A percentile compares a stretch with the other conserved stretches of the same genome.
These are phyloP conservation scores for Solanum appendiculatum DNA, from an alignment of 257 asterid genomes.

Conservation along the genomic window DNA sequence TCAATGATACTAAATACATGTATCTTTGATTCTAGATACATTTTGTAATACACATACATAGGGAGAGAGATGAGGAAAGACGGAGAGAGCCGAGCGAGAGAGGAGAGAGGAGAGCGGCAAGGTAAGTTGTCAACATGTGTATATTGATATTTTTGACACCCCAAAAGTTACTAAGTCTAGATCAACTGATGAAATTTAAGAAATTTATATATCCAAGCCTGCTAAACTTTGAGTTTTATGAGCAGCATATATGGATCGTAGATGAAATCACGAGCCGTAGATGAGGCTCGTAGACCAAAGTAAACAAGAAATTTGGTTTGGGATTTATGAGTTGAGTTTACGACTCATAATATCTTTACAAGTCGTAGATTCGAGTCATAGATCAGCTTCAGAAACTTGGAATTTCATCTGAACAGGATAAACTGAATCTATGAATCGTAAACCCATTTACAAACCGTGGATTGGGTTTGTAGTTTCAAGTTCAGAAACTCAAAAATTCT, in stretches of 20 bases:
- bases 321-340: background rate
- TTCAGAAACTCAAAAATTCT: too few species aligned
- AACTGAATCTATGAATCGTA: background rate
- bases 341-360: background rate
- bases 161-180: too few species aligned
- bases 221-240: background rate
- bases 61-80: background rate
- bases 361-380: background rate
- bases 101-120: background rate
- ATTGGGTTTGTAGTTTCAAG: background rate
- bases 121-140: background rate
- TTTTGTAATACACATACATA: background rate
- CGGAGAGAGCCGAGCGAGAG: too few species aligned
- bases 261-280: background rate
- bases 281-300: background rate
- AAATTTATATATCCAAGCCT: too few species aligned
- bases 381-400: background rate
- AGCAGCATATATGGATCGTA: background rate
- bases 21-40: background rate
- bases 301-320: background rate
- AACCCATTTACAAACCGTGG: too few species aligned
- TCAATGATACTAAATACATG: background rate
- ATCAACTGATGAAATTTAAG: background rate
- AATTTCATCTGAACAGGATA: too few species aligned
- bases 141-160: background rate